A percentile compares a stretch with the other conserved stretches of the same genome.
Evolutionary conservation across 2,329 filamentous ascomycete genomes (phyloP).

Genomic region (Sclerotiophoma versabilis): DNA sequence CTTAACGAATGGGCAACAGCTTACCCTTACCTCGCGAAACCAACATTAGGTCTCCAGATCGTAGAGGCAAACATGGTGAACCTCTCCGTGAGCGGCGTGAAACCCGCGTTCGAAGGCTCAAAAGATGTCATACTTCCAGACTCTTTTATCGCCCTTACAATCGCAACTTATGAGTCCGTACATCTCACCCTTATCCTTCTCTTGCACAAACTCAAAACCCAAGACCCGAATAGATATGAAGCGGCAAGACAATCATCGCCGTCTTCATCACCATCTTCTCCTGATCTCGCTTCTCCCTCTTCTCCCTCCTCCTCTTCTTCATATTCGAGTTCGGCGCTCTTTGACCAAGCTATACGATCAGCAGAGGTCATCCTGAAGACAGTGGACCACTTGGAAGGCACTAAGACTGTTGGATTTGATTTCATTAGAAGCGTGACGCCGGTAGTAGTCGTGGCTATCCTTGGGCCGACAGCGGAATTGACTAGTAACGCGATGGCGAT

Average conservation of each 20-base stretch:
- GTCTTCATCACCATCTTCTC: not conserved
- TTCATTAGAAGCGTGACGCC: constrained; percentile 37
- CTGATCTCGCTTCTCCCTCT: too few species aligned
- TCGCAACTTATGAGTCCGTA: constrained; percentile 29
- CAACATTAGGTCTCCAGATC: constrained; percentile 4
- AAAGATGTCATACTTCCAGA: constrained; percentile 24
- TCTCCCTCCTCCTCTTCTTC: not conserved
- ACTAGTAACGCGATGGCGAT: constrained; percentile 25
- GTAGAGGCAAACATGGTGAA: constrained; percentile 22
- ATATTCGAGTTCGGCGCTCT: not conserved
- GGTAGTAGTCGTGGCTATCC: constrained; percentile 29
- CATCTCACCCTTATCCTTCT: constrained; percentile 29
- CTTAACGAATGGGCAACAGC: constrained; percentile 30
- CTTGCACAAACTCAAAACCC: constrained; percentile 26
- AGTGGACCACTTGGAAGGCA: constrained; percentile 24
- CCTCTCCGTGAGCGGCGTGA: constrained; percentile 5
- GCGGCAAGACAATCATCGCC: not conserved
- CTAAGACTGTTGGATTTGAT: constrained; percentile 34
- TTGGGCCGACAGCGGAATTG: constrained; percentile 27
- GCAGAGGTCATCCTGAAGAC: constrained; percentile 9
- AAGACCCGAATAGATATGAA: not conserved
- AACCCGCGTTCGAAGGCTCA: constrained; percentile 7
- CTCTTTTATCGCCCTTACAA: constrained; percentile 32
- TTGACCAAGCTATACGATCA: not conserved
- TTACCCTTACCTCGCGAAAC: constrained; percentile 30